Conservation (phyloP, 2,329 filamentous ascomycete genomes). For the Aspergillus persii region DNA sequence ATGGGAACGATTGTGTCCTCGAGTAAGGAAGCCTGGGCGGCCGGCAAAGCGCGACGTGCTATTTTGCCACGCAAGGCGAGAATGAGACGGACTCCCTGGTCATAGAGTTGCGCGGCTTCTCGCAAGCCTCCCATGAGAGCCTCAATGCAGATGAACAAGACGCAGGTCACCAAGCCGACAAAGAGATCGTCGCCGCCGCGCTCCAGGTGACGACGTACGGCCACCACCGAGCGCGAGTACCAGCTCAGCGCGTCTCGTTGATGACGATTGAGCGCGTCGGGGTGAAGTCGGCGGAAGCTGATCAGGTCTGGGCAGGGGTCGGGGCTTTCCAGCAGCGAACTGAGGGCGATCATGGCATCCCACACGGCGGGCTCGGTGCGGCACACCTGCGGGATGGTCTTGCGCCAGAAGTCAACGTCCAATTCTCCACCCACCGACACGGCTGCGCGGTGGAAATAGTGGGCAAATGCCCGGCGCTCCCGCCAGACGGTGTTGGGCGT, state of each 20-base stretch:
- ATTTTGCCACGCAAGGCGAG: slow-evolving; percentile 19
- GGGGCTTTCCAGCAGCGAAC: slow-evolving; percentile 33
- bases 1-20: slow-evolving; percentile 28
- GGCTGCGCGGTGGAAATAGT: slow-evolving; percentile 35
- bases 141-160: slow-evolving; percentile 36
- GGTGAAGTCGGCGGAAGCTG: not conserved
- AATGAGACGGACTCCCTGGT: slow-evolving; percentile 26
- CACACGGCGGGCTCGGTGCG: slow-evolving; percentile 37
- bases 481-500: slow-evolving; percentile 25
- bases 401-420: slow-evolving; percentile 38
- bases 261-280: slow-evolving; percentile 10
- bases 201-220: slow-evolving; percentile 24
- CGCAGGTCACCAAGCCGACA: slow-evolving; percentile 30
- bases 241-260: slow-evolving; percentile 29
- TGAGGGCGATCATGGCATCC: slow-evolving; percentile 40
- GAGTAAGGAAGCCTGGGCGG: slow-evolving; percentile 18
- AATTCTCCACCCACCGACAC: slow-evolving; percentile 31
- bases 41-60: slow-evolving; percentile 9
- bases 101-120: slow-evolving; percentile 26
- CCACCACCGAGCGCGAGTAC: slow-evolving; percentile 32
- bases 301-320: slow-evolving; percentile 15
- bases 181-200: slow-evolving; percentile 22
- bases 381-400: slow-evolving; percentile 34
- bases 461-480: slow-evolving; percentile 39
- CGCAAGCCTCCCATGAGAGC: slow-evolving; percentile 23